Conservation (phyloP, 768 basidiomycete genomes). For the Boletus huronensis region DNA sequence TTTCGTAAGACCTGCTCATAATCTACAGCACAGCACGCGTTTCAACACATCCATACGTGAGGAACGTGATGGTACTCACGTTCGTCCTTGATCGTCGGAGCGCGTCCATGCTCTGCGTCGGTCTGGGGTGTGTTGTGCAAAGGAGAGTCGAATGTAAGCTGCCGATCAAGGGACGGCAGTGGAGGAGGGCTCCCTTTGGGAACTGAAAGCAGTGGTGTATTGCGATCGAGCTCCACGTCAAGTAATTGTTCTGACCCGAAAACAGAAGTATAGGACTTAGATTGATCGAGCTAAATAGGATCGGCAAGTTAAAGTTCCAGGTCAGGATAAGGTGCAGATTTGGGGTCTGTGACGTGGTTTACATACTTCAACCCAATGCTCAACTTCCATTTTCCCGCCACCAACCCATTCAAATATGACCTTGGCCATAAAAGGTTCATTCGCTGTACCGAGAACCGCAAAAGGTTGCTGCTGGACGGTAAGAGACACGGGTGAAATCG, state of each 20-base stretch:
- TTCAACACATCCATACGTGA: background rate
- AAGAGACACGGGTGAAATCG: conserved; percentile 31
- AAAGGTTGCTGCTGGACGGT: conserved; percentile 39
- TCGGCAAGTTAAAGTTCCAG: background rate
- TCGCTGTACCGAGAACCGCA: conserved; percentile 38
- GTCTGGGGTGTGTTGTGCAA: background rate
- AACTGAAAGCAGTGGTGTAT: conserved; percentile 37
- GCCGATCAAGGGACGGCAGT: conserved; percentile 29
- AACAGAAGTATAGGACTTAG: conserved; percentile 33
- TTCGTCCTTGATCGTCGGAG: conserved; percentile 10
- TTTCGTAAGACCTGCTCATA: conserved; percentile 32
- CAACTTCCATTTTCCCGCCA: conserved; percentile 42
- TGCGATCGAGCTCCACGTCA: conserved; percentile 47
- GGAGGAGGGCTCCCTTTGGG: conserved; percentile 18
- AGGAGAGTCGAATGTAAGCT: conserved; percentile 1
- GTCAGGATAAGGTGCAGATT: background rate
- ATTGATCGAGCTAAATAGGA: conserved; percentile 40
- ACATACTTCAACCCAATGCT: conserved; percentile 53
- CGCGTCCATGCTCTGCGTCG: background rate
- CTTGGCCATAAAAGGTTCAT: conserved; percentile 44
- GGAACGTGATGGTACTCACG: conserved; percentile 12
- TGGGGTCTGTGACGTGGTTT: background rate
- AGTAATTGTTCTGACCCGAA: conserved; percentile 49
- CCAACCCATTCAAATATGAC: conserved; percentile 41
- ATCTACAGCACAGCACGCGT: conserved; percentile 20